Conservation (phyloP, 202 grass and related monocot genomes). For the Musa balbisiana region DNA sequence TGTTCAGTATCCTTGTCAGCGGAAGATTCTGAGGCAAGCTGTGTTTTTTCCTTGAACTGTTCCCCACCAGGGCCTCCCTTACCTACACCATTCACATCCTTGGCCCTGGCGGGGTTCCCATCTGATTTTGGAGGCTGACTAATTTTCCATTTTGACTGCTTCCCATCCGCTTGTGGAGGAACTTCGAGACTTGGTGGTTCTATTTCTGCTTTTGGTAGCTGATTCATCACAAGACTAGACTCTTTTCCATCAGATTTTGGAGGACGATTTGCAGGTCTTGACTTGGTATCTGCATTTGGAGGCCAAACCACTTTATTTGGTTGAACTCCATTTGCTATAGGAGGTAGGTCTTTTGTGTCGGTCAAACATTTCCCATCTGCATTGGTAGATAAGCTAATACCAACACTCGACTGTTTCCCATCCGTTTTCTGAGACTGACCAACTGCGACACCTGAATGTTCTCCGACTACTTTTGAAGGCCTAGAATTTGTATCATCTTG, state of each 20-base stretch:
- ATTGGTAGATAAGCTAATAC: constrained; percentile 15
- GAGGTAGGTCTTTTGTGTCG: neutral
- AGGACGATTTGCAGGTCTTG: neutral
- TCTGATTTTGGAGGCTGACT: constrained; percentile 1
- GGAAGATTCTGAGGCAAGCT: constrained; percentile 15
- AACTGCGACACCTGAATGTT: neutral
- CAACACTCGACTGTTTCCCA: neutral
- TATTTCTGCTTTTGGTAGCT: neutral
- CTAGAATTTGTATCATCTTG: constrained; percentile 12
- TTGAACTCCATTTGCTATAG: constrained; percentile 16
- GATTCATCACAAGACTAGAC: neutral
- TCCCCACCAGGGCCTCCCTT: constrained; percentile 5
- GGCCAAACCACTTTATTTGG: constrained; percentile 13
- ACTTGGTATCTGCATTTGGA: constrained; percentile 6
- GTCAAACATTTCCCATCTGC: constrained; percentile 4
- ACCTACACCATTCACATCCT: constrained; percentile 14
- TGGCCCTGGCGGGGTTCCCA: constrained; percentile 8
- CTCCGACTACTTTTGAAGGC: constrained; percentile 2
- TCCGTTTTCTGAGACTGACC: constrained; percentile 8
- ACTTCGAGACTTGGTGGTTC: neutral
- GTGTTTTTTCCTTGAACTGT: neutral
- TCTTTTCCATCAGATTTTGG: neutral
- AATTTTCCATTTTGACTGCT: constrained; percentile 22
- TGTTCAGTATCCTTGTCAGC: constrained; percentile 13
- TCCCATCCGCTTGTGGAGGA: constrained; percentile 18